Base-by-base conservation (phyloP, 164 flowering plant species). In the Stephania japonica region DNA sequence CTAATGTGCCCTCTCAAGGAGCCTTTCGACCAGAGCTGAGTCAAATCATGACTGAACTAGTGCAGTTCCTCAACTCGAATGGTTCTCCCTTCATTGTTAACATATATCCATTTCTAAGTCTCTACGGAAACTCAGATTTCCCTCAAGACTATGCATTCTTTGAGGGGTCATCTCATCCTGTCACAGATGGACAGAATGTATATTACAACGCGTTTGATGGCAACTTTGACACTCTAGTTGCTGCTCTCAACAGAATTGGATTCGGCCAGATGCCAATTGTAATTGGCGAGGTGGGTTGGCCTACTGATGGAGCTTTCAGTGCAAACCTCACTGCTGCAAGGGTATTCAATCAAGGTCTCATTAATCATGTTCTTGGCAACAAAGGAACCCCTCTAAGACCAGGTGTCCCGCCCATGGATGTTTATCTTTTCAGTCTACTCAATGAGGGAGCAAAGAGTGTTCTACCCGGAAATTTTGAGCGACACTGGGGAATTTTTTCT, bases 101-200 rank as follows among this genome's bases (percentile, higher is more conserved):
- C 71, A 94, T 94, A 24, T 94, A 94, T 65, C 98, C 98, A 18
- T 94, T 94, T 72, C 83, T 94, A 13, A 94, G 95, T 80, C 90
- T 94, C 19, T 94, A 92, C 62, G 85, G 81, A 7, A 89, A 84
- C 83, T 74, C 92, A 23, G 93, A 94, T 78, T 91, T 92, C 68
- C 99, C 98, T 0, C 92, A 90, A 75, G 98, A 94, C 69, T 94
- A 92, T 73, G 98, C 98, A 7, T 94, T 94, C 83, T 94, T 93
- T 70, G 87, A 83, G 18, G 99, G 98, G 14, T 84, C 89, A 24
- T 72, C 87, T 23, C 92, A 93, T 73, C 70, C 99, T 24, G 86
- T 94, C 42, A 77, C 84, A 24, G 99, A 94, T 75, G 98, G 98
- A 7, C 75, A 82, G 44, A 90, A 89, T 74, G 86, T 86, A 42